Evolutionary conservation across 352 stramenopile species (phyloP), one percentile per base, ranked within the genome.

Genomic region (Pythium pyrilobum): DNA sequence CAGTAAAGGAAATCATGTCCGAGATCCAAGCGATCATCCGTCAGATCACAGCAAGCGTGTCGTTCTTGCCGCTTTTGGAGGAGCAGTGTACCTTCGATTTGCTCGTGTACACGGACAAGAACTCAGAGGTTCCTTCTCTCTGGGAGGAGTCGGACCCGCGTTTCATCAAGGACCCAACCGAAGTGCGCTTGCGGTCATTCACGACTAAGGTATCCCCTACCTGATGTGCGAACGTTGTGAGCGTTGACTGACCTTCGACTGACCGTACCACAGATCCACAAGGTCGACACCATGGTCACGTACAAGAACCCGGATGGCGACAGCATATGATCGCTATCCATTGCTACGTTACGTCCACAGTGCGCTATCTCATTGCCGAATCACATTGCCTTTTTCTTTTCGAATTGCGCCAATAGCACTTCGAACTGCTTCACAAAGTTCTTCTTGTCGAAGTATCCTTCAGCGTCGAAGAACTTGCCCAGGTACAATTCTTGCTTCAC

Each of bases 21-120:
- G 96, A 99, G 66, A 99, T 99, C 52, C 96, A 99, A 71, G 95
- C 96, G 8, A 98, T 99, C 59, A 99, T 99, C 67, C 91, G 97
- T 21, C 97, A 99, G 80, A 99, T 99, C 67, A 99, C 97, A 20
- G 96, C 96, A 11, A 96, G 81, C 46, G 95, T 99, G n/a, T 99
- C 97, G 8, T 99, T 99, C 70, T 71, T 99, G 29, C 97, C 97
- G 38, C 74, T 99, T 1, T 78, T 99, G 16, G 89, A 98, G 44
- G 97, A 99, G 66, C 92, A 96, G 20, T 99, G 97, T 63, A 95
- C 92, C 4, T 99, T 99, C 67, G 97, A 99, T 68, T 64, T 99
- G 43, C 75, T 99, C 3, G 95, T 99, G 6, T 99, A 99, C 77
- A 99, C 97, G 0, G 87, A 98, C 66, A 97, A 97, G 66, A 90